Evolutionary conservation across 2,329 filamentous ascomycete genomes (phyloP).

Genomic region (Hypoxylon rubiginosum): DNA sequence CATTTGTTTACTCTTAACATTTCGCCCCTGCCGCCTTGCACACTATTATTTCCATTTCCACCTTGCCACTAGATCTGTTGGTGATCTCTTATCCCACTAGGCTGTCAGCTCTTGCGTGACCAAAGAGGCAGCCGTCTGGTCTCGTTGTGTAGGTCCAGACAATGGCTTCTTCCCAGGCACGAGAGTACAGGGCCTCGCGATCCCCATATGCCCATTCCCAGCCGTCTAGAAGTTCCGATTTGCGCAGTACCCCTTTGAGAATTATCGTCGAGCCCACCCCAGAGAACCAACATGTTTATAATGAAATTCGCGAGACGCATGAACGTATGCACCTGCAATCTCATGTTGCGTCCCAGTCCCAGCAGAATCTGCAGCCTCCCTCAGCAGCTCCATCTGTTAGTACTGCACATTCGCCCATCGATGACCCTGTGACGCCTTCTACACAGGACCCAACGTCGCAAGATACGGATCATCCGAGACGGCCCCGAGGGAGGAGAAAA

Average conservation of each 20-base stretch:
- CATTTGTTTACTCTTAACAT: constrained; percentile 9
- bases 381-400: constrained; percentile 41
- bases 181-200: constrained; percentile 12
- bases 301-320: constrained; percentile 46
- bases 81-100: constrained; percentile 20
- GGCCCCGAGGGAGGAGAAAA: constrained; percentile 48
- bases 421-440: constrained; percentile 31
- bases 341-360: constrained; percentile 43
- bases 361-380: constrained; percentile 41
- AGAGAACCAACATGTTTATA: constrained; percentile 48
- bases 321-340: constrained; percentile 40
- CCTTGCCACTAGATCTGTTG: constrained; percentile 11
- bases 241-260: constrained; percentile 28
- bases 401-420: constrained; percentile 42
- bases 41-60: constrained; percentile 15
- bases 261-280: constrained; percentile 47
- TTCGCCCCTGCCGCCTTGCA: constrained; percentile 18
- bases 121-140: constrained; percentile 8
- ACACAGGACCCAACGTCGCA: constrained; percentile 30
- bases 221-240: constrained; percentile 22
- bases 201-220: constrained; percentile 24
- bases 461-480: constrained; percentile 31
- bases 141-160: constrained; percentile 12
- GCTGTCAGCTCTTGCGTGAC: constrained; percentile 24
- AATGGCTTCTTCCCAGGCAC: constrained; percentile 43